phyloP scores from a whole-genome alignment of 495 filamentous ascomycete genomes.

The Penicillium daleae region DNA sequence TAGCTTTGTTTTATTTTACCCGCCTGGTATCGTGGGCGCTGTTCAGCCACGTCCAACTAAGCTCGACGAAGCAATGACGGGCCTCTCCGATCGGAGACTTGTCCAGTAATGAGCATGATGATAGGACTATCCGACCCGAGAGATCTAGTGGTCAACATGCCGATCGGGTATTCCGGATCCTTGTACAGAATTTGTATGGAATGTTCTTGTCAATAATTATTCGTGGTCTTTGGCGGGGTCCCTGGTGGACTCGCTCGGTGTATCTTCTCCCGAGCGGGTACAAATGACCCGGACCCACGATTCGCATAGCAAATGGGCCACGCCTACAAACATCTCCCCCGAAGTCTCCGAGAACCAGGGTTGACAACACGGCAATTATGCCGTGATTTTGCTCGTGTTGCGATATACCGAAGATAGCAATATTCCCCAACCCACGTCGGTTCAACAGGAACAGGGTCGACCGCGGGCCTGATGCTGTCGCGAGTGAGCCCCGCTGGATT shows the following conservation, averaged over 20 bases:
- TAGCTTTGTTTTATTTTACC: not conserved
- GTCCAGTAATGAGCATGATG: not conserved
- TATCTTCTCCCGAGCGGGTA: slow-evolving; percentile 19
- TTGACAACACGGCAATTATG: not conserved
- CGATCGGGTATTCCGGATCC: not conserved
- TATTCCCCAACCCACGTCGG: too few relatives aligned
- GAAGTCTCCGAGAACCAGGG: not conserved
- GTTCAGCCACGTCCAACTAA: not conserved
- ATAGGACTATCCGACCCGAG: not conserved
- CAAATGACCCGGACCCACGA: slow-evolving; percentile 17
- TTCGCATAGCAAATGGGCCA: not conserved
- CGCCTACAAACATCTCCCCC: not conserved
- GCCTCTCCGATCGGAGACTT: not conserved
- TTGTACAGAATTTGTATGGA: too few relatives aligned
- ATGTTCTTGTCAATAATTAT: not conserved
- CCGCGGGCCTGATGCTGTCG: not conserved
- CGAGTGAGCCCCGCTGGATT: not conserved
- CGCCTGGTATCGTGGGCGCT: not conserved
- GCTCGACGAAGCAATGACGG: not conserved
- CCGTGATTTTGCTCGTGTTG: slow-evolving; percentile 1
- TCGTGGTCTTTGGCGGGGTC: not conserved
- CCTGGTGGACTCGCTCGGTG: slow-evolving; percentile 13
- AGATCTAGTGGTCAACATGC: not conserved
- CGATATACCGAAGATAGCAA: slow-evolving; percentile 11
- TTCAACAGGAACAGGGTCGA: not conserved